Evolutionary conservation across 495 filamentous ascomycete genomes (phyloP).

Genomic region (Penicillium atrosanguineum): DNA sequence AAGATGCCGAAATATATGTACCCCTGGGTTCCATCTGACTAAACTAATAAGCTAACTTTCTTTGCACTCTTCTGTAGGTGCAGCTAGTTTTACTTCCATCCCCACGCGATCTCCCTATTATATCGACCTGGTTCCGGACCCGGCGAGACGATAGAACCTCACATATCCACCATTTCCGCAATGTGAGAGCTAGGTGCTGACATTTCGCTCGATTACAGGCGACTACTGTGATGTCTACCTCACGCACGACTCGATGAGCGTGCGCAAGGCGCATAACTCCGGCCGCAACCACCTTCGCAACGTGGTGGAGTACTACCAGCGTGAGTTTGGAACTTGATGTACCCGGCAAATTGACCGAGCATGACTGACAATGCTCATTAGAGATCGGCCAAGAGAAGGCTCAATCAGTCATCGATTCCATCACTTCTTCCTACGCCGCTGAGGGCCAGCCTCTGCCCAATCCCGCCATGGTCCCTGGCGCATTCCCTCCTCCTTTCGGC

Average conservation of each 20-base stretch:
- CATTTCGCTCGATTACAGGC: slow-evolving; percentile 51
- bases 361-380: slow-evolving; percentile 30
- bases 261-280: slow-evolving; percentile 96
- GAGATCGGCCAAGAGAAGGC: slow-evolving; percentile 99
- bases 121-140: slow-evolving; percentile 12
- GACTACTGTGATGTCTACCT: slow-evolving; percentile 99
- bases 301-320: slow-evolving; percentile 97
- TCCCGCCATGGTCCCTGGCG: slow-evolving; percentile 66
- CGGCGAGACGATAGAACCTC: slow-evolving; percentile 3
- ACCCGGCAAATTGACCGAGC: neutral
- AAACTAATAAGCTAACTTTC: slow-evolving; percentile 45
- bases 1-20: slow-evolving; percentile 84
- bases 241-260: slow-evolving; percentile 99
- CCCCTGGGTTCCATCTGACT: neutral
- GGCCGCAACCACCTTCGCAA: slow-evolving; percentile 96
- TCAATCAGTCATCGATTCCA: slow-evolving; percentile 95
- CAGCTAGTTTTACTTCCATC: neutral
- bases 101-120: neutral
- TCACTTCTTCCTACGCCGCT: slow-evolving; percentile 90
- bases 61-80: slow-evolving; percentile 68
- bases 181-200: slow-evolving; percentile 3
- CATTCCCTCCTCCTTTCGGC: slow-evolving; percentile 50
- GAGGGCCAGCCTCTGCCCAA: slow-evolving; percentile 85
- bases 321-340: slow-evolving; percentile 44
- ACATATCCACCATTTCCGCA: neutral